A percentile compares a stretch with the other conserved stretches of the same genome.
Conservation (phyloP, 257 asterid species). For the Fraxinus cuspidata region DNA sequence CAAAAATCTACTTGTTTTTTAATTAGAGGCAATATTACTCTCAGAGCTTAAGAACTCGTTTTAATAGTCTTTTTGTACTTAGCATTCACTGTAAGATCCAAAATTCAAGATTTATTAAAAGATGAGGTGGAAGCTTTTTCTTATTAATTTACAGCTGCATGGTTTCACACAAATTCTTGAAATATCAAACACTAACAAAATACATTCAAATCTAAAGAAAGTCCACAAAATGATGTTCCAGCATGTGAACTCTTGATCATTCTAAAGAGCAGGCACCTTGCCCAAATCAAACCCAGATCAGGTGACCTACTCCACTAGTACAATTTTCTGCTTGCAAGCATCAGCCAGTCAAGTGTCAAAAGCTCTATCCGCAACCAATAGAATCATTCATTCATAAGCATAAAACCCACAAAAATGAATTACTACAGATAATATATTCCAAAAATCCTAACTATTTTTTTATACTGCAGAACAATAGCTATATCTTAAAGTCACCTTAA, state of each 20-base stretch:
- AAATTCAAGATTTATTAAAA: background rate
- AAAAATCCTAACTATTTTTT: background rate
- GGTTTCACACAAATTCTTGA: background rate
- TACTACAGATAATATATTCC: background rate
- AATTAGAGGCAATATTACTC: background rate
- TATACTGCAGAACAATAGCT: constrained; percentile 5
- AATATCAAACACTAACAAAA: background rate
- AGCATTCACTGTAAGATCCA: constrained; percentile 1
- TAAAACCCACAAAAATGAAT: constrained; percentile 1
- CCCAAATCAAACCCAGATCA: background rate
- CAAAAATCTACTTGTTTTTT: background rate
- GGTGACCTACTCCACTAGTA: background rate
- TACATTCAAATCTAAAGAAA: background rate
- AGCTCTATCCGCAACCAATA: background rate
- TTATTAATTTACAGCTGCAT: constrained; percentile 6
- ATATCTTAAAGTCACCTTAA: constrained; percentile 4
- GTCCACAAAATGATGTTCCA: background rate
- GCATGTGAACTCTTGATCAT: background rate
- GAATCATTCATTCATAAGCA: background rate
- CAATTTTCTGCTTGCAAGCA: background rate
- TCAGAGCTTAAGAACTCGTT: background rate
- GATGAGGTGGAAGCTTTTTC: background rate
- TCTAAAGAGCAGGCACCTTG: background rate
- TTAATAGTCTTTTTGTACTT: background rate
- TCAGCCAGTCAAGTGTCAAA: background rate